These are phyloP conservation scores for Kuraishia piskuri DNA, from an alignment of 805 yeast genomes.

Conservation along the genomic window DNA sequence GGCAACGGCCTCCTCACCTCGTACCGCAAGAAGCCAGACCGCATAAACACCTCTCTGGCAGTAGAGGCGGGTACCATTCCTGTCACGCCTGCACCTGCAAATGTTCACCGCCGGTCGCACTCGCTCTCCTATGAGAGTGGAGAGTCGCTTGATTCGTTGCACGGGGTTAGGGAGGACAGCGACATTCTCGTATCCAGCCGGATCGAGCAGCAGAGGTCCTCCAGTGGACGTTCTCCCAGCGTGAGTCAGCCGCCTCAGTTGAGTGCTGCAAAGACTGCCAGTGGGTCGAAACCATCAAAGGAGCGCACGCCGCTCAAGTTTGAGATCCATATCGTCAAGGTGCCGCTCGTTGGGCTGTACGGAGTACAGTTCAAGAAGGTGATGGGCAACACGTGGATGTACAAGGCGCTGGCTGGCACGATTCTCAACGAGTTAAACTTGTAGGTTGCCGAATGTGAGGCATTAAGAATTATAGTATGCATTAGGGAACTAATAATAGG, in stretches of 20 bases:
- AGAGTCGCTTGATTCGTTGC: conserved; percentile 52
- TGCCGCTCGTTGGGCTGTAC: conserved; percentile 79
- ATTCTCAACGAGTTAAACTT: conserved; percentile 66
- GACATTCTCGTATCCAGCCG: conserved; percentile 57
- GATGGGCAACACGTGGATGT: conserved; percentile 91
- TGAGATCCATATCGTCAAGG: conserved; percentile 87
- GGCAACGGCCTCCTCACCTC: conserved; percentile 47
- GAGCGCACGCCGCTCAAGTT: conserved; percentile 66
- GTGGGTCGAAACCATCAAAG: conserved; percentile 1
- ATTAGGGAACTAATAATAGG: too few relatives aligned
- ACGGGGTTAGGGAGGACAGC: conserved; percentile 39
- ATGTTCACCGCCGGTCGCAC: conserved; percentile 24
- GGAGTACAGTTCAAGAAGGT: conserved; percentile 94
- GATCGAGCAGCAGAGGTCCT: conserved; percentile 35
- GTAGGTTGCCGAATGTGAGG: conserved; percentile 15
- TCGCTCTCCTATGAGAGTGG: conserved; percentile 25
- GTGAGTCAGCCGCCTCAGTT: conserved; percentile 5
- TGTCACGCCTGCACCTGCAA: conserved; percentile 29
- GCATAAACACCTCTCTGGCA: conserved; percentile 26
- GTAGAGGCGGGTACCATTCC: conserved; percentile 15
- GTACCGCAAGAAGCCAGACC: conserved; percentile 44
- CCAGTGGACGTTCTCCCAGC: conserved; percentile 9
- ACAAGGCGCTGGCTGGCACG: conserved; percentile 83
- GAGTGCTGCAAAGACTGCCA: neutral
- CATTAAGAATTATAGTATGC: too few relatives aligned